phyloP scores from a whole-genome alignment of 2,329 filamentous ascomycete genomes.

The Hansfordia pulvinata region DNA sequence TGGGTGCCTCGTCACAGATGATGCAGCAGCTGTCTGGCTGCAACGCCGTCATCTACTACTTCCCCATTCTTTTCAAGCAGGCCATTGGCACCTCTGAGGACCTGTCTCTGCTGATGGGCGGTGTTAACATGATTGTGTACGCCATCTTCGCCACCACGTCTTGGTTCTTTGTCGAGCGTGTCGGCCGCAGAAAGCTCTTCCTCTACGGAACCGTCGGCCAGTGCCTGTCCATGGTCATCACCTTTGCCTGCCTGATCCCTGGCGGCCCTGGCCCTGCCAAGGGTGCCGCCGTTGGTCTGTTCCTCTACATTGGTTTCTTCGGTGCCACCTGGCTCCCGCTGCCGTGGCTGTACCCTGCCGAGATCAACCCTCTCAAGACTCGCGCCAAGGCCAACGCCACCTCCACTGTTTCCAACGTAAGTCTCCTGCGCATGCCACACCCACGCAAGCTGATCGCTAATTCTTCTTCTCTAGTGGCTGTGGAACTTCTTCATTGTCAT shows the following conservation, averaged over 20 bases:
- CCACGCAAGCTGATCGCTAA: too few relatives aligned
- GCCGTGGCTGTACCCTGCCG: conserved; percentile 44
- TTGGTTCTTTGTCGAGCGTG: conserved; percentile 29
- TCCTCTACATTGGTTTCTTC: conserved; percentile 57
- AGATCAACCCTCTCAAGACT: conserved; percentile 36
- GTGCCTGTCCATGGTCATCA: conserved; percentile 42
- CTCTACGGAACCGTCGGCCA: conserved; percentile 32
- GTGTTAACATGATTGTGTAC: conserved; percentile 19
- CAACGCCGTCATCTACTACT: conserved; percentile 48
- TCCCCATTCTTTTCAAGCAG: conserved; percentile 40
- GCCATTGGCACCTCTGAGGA: conserved; percentile 26
- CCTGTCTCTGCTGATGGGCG: conserved; percentile 31
- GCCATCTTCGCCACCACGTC: conserved; percentile 19
- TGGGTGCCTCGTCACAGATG: conserved; percentile 44
- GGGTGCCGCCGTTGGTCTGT: conserved; percentile 53
- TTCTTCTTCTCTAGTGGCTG: too few relatives aligned
- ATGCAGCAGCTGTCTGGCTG: conserved; percentile 49
- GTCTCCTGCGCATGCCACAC: too few relatives aligned
- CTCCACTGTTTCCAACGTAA: conserved; percentile 45
- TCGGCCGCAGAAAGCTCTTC: conserved; percentile 30
- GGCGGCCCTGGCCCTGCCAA: conserved; percentile 47
- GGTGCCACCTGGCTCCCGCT: conserved; percentile 52
- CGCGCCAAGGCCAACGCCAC: conserved; percentile 33
- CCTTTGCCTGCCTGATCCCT: conserved; percentile 51
- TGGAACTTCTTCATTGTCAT: conserved; percentile 40